Evolutionary conservation across 805 yeast genomes (phyloP).

Genomic region (Monosporozyma yasuniensis): DNA sequence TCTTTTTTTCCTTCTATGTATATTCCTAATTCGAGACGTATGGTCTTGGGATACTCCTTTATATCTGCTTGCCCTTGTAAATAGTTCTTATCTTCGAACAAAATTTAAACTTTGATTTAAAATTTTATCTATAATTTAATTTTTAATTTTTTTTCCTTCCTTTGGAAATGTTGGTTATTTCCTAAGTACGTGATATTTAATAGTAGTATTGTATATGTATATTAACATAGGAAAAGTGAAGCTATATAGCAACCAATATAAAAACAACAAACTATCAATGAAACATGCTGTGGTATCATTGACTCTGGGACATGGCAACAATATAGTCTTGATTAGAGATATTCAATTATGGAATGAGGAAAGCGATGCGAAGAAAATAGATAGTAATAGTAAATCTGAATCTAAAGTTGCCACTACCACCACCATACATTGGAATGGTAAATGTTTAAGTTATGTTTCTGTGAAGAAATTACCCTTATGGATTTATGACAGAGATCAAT

Average conservation of each 20-base stretch:
- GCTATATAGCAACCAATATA: too few species aligned
- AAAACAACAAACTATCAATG: too few species aligned
- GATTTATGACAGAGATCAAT: conserved; percentile 7
- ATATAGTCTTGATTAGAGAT: conserved; percentile 18
- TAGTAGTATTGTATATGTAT: too few species aligned
- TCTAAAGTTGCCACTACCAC: background rate
- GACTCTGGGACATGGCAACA: background rate
- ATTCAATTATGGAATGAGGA: conserved; percentile 22
- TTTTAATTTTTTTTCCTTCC: background rate
- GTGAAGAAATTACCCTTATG: conserved; percentile 22
- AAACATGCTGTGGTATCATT: background rate
- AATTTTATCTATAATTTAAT: background rate
- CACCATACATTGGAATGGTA: conserved; percentile 8
- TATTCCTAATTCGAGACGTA: too few species aligned
- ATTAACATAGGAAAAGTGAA: too few species aligned
- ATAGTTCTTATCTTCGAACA: background rate
- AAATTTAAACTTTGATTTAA: background rate
- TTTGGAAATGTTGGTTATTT: background rate
- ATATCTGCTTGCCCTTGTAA: background rate
- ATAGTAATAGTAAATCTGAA: background rate
- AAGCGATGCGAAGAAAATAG: background rate
- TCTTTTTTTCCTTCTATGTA: too few species aligned
- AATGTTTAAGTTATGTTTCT: conserved; percentile 17
- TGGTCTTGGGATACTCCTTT: too few species aligned
- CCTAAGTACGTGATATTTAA: too few species aligned